A percentile compares a stretch with the other conserved stretches of the same genome.
These are phyloP conservation scores for Populus deltoides DNA, from an alignment of 345 rosid species.

Conservation along the genomic window DNA sequence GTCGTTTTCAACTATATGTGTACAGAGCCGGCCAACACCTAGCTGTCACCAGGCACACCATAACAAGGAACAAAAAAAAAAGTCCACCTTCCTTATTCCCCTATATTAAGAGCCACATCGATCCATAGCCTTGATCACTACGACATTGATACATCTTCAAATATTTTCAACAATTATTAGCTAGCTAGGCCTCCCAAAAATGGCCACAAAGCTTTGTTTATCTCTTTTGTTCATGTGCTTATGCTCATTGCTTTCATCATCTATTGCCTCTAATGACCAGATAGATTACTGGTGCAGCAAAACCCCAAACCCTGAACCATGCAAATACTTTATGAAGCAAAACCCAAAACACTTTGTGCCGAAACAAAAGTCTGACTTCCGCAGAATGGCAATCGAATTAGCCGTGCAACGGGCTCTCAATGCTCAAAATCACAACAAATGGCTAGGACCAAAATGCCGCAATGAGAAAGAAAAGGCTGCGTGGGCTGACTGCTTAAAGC, in stretches of 20 bases:
- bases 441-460: constrained; percentile 56
- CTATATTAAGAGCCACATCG: constrained; percentile 2
- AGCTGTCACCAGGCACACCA: neutral
- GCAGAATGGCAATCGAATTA: constrained; percentile 35
- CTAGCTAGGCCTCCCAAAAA: neutral
- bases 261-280: constrained; percentile 16
- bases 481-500: constrained; percentile 75
- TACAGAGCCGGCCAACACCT: neutral
- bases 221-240: constrained; percentile 10
- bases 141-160: neutral
- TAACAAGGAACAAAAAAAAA: neutral
- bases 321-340: constrained; percentile 49
- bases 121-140: neutral
- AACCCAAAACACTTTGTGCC: constrained; percentile 28
- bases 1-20: neutral
- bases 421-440: constrained; percentile 45
- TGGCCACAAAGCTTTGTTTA: constrained; percentile 18
- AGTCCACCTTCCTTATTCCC: neutral
- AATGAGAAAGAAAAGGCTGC: constrained; percentile 58
- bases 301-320: constrained; percentile 67
- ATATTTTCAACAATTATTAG: neutral
- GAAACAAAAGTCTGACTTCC: constrained; percentile 44
- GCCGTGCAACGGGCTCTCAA: constrained; percentile 57
- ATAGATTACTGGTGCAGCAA: constrained; percentile 64
- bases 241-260: constrained; percentile 17